Conservation (phyloP, 495 filamentous ascomycete species). For the Penicillium chermesinum region DNA sequence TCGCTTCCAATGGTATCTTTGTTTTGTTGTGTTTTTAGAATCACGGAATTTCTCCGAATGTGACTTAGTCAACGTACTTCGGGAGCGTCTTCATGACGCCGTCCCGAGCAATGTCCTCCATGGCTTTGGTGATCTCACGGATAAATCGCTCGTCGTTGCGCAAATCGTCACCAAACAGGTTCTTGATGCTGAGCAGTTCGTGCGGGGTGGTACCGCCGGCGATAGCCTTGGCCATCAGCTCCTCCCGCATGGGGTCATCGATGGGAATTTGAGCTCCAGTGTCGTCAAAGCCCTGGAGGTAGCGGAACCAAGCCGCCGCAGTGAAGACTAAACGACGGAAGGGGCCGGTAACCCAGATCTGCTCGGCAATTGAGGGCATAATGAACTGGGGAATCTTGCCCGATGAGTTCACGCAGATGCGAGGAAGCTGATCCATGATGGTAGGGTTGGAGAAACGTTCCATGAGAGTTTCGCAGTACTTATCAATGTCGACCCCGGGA, state of each 20-base stretch:
- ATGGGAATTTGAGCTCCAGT: constrained; percentile 33
- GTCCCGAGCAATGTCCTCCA: constrained; percentile 39
- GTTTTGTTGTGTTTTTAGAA: not conserved
- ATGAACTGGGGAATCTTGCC: constrained; percentile 50
- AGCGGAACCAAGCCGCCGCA: constrained; percentile 43
- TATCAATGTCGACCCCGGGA: constrained; percentile 41
- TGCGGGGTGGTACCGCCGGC: constrained; percentile 32
- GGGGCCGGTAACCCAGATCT: constrained; percentile 39
- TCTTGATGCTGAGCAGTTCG: constrained; percentile 37
- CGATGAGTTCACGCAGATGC: constrained; percentile 42
- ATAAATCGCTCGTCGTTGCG: constrained; percentile 38
- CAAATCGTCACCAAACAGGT: constrained; percentile 43
- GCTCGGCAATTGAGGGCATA: constrained; percentile 46
- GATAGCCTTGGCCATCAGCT: constrained; percentile 38
- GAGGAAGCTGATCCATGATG: constrained; percentile 45
- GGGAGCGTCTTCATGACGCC: constrained; percentile 41
- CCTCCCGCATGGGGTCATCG: constrained; percentile 41
- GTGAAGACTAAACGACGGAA: constrained; percentile 43
- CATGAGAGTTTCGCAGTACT: constrained; percentile 42
- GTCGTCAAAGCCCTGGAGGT: constrained; percentile 42
- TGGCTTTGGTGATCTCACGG: constrained; percentile 31
- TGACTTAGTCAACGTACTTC: constrained; percentile 37
- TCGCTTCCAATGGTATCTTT: not conserved
- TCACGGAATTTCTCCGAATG: constrained; percentile 1
- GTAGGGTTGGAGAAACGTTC: constrained; percentile 48